Evolutionary conservation across 164 flowering plant genomes (phyloP).

Genomic region (Hamamelis virginiana): DNA sequence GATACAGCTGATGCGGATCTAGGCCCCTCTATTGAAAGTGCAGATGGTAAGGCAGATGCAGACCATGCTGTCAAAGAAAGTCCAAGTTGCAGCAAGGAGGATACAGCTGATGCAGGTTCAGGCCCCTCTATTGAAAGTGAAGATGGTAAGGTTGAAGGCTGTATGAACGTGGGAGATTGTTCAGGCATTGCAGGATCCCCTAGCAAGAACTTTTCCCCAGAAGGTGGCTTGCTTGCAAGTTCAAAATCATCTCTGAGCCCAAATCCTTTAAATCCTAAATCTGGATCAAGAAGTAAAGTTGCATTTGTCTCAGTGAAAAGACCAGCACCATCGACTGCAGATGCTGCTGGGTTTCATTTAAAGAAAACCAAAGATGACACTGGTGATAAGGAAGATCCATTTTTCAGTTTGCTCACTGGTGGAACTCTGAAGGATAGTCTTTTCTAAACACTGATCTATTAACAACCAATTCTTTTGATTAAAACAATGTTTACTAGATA

Average conservation of each 20-base stretch:
- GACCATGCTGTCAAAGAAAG: constrained; percentile 13
- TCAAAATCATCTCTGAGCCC: constrained; percentile 17
- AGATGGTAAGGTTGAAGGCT: constrained; percentile 11
- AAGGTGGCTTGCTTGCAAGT: constrained; percentile 9
- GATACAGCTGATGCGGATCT: constrained; percentile 6
- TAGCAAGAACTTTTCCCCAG: neutral
- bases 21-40: constrained; percentile 8
- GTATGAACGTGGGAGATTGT: neutral
- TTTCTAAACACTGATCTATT: constrained; percentile 20
- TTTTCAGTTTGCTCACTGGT: constrained; percentile 50
- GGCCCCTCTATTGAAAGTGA: constrained; percentile 10
- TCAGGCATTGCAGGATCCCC: constrained; percentile 8
- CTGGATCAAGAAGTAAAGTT: constrained; percentile 32
- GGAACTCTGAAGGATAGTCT: constrained; percentile 41
- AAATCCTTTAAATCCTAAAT: constrained; percentile 13
- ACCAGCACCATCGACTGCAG: constrained; percentile 22
- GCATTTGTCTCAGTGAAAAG: constrained; percentile 52
- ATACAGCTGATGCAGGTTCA: constrained; percentile 3
- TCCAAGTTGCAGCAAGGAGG: neutral
- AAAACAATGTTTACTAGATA: too few species aligned
- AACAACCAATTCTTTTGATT: constrained; percentile 8
- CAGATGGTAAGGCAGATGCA: constrained; percentile 2
- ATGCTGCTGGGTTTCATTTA: neutral
- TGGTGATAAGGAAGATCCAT: constrained; percentile 33
- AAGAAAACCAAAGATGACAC: constrained; percentile 6